Base-by-base conservation (phyloP, 345 rosid genomes). In the Aquilaria yunnanensis region DNA sequence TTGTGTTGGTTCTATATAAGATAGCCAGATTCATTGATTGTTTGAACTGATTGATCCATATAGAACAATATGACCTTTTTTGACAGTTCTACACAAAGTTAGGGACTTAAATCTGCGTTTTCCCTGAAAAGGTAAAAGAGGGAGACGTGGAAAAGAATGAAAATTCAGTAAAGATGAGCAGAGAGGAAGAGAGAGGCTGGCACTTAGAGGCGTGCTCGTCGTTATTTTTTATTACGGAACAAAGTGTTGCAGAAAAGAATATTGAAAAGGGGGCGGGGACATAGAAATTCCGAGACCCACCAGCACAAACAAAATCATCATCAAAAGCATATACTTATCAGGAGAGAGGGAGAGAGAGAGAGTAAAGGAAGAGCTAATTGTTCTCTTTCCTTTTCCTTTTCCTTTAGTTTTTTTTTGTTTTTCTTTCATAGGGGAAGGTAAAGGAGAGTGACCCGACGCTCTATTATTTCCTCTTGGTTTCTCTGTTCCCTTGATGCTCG, bases 401-500 rank as follows among this genome's bases (percentile, higher is more conserved):
- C 70, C 50, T 43, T 48, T 63, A 14, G 34, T 33, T 66, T 49
- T 12, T 49, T 16, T 14, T 52, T 29, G 12, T 56, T 57, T 23
- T 32, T 23, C 2, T 32, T 12, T 53, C 10, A 12, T 32, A 14
- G 2, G 4, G 14, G 29, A 9, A 49, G 9, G 41, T 12, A 52
- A 14, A 71, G 59, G 68, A 65, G 69, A 60, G 71, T 62, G 77
- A 64, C 46, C 46, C 56, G 58, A 23, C 59, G 56, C 72, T 71
- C 69, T 3, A 61, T 64, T 60, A 61, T 65, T 73, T 67, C 58
- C 51, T 68, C 48, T 63, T 14, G 52, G 51, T 12, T 54, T 68
- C 69, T 64, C 73, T 75, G 72, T 72, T 84, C 69, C 87, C 83
- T 76, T 68, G 74, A 79, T 86, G 83, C 95, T 78, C 66, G 70